phyloP scores from a whole-genome alignment of 306 rosid species.

The Cicer arietinum region DNA sequence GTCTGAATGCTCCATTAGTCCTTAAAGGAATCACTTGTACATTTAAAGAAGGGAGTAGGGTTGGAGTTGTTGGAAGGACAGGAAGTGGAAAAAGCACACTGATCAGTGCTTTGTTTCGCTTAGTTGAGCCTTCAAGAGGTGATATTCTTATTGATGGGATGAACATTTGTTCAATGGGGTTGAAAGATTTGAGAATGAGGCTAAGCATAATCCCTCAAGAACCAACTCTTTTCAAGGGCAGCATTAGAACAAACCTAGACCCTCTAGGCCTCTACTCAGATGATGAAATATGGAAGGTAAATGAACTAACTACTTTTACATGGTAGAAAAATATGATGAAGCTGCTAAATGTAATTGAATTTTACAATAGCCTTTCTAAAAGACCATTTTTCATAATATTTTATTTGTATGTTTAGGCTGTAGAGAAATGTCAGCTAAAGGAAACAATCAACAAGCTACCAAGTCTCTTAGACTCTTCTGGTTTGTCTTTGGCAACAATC shows the following conservation, averaged over 20 bases:
- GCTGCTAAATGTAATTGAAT: not conserved
- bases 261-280: conserved; percentile 78
- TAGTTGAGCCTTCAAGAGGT: conserved; percentile 76
- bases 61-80: conserved; percentile 89
- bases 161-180: conserved; percentile 70
- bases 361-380: not conserved
- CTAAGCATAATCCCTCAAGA: conserved; percentile 89
- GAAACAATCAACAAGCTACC: conserved; percentile 61
- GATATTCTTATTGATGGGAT: conserved; percentile 64
- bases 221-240: conserved; percentile 84
- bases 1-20: conserved; percentile 67
- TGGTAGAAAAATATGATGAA: conserved; percentile 1
- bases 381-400: conserved; percentile 1
- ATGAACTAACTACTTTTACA: conserved; percentile 1
- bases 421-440: conserved; percentile 83
- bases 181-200: conserved; percentile 74
- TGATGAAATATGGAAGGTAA: conserved; percentile 81
- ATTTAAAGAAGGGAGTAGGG: conserved; percentile 67
- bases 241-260: conserved; percentile 78
- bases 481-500: conserved; percentile 48
- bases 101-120: conserved; percentile 78
- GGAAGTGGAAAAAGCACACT: conserved; percentile 87
- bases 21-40: conserved; percentile 79
- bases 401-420: conserved; percentile 53
- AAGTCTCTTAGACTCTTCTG: conserved; percentile 65